phyloP scores from a whole-genome alignment of 2,329 filamentous ascomycete species.

The Xylaria multiplex region DNA sequence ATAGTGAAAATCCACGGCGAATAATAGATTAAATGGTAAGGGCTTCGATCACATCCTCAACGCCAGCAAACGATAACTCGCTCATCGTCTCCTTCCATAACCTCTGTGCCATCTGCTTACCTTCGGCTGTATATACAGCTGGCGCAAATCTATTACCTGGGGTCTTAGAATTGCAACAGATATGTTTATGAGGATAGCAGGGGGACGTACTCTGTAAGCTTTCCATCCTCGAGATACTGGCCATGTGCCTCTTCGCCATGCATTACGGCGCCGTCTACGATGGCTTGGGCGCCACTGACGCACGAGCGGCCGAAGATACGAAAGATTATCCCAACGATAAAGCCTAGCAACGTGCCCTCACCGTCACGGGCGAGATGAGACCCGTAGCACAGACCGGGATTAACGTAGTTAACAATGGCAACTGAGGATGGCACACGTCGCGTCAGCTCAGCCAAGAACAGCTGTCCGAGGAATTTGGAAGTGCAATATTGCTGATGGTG shows the following conservation, averaged over 20 bases:
- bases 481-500: slow-evolving; percentile 37
- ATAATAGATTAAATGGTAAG: not conserved
- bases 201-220: slow-evolving; percentile 18
- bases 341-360: slow-evolving; percentile 25
- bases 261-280: slow-evolving; percentile 26
- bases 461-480: slow-evolving; percentile 46
- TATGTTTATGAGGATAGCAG: not conserved
- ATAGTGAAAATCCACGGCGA: not conserved
- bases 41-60: slow-evolving; percentile 19
- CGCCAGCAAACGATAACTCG: slow-evolving; percentile 30
- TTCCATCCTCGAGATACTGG: slow-evolving; percentile 27
- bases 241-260: slow-evolving; percentile 34
- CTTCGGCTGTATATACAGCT: slow-evolving; percentile 34
- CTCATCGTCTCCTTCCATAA: slow-evolving; percentile 36
- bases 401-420: slow-evolving; percentile 32
- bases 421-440: slow-evolving; percentile 42
- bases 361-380: slow-evolving; percentile 30
- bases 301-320: slow-evolving; percentile 29
- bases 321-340: slow-evolving; percentile 23
- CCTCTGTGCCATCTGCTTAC: slow-evolving; percentile 20
- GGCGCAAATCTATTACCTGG: slow-evolving; percentile 18
- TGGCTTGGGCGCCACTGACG: slow-evolving; percentile 18
- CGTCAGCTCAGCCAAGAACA: slow-evolving; percentile 47
- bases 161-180: slow-evolving; percentile 8
- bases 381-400: slow-evolving; percentile 36